Percentiles rank a stretch among this genome's conserved stretches.
Conservation (phyloP, 2,329 filamentous ascomycete genomes). For the Exophiala sideris region DNA sequence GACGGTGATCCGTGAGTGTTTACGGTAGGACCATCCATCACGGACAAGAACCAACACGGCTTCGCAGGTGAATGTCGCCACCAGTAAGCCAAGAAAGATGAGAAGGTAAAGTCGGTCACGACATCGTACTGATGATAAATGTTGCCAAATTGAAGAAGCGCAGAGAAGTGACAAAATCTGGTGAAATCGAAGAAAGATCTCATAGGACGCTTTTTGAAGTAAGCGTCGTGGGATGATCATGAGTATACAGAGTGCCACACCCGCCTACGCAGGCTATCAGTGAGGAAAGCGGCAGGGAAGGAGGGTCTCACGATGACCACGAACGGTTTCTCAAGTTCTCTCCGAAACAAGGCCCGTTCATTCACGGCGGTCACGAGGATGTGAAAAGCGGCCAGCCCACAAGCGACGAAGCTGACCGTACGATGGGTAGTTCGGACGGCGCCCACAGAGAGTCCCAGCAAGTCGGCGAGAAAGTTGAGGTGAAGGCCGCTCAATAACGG, state of each 20-base stretch:
- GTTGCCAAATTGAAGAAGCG: slow-evolving; percentile 16
- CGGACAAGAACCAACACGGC: background rate
- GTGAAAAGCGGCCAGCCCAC: slow-evolving; percentile 16
- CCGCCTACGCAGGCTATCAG: slow-evolving; percentile 23
- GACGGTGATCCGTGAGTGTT: background rate
- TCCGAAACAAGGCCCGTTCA: slow-evolving; percentile 1
- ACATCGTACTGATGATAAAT: background rate
- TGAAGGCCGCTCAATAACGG: slow-evolving; percentile 24
- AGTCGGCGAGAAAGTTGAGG: slow-evolving; percentile 25
- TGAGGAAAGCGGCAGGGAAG: background rate
- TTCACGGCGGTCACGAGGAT: slow-evolving; percentile 5
- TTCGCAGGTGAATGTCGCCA: background rate
- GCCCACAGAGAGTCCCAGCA: slow-evolving; percentile 19
- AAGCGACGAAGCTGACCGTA: slow-evolving; percentile 21
- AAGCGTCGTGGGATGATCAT: slow-evolving; percentile 16
- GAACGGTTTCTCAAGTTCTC: slow-evolving; percentile 13
- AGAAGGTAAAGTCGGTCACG: background rate
- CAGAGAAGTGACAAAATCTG: slow-evolving; percentile 16
- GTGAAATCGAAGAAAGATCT: slow-evolving; percentile 22
- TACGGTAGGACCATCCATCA: background rate
- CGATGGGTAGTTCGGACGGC: slow-evolving; percentile 18
- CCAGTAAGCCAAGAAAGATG: slow-evolving; percentile 5
- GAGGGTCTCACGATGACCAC: slow-evolving; percentile 16
- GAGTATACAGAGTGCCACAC: slow-evolving; percentile 19
- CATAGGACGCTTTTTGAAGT: slow-evolving; percentile 16